Percentiles rank a stretch among this genome's conserved stretches.
Evolutionary conservation across 2,329 filamentous ascomycete genomes (phyloP).

Genomic region (Aspergillus latus): DNA sequence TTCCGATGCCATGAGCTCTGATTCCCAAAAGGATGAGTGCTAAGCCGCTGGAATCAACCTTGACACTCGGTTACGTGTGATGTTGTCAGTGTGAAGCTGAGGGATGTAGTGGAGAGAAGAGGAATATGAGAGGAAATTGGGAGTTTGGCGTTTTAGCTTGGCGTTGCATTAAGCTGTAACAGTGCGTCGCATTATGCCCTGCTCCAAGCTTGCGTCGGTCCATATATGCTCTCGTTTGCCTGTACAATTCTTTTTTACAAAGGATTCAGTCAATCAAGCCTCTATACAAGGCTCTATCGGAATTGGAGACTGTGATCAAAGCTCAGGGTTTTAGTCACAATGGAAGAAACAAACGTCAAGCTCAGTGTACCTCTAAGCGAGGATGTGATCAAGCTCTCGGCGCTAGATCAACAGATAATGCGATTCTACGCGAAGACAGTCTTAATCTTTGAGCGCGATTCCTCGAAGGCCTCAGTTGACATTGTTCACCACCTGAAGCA

Average conservation of each 20-base stretch:
- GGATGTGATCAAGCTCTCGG: conserved; percentile 12
- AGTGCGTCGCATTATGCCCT: not conserved
- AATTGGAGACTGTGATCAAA: too few relatives aligned
- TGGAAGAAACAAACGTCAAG: conserved; percentile 10
- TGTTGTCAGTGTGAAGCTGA: not conserved
- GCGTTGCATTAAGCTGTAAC: not conserved
- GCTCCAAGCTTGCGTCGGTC: not conserved
- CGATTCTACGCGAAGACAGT: conserved; percentile 5
- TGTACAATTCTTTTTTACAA: not conserved
- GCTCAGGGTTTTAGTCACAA: not conserved
- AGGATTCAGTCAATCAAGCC: not conserved
- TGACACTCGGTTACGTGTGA: not conserved
- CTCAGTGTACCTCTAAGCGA: conserved; percentile 10
- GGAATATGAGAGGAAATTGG: not conserved
- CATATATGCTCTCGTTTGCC: not conserved
- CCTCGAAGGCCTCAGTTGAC: not conserved
- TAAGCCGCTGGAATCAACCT: not conserved
- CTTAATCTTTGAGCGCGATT: not conserved
- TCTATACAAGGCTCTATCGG: not conserved
- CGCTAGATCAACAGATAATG: conserved; percentile 10
- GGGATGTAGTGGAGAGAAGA: not conserved
- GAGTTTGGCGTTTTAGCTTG: not conserved
- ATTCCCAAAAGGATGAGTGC: not conserved
- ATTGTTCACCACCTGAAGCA: conserved; percentile 7
- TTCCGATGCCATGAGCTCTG: not conserved